phyloP scores from a whole-genome alignment of 805 yeast species.

The Diddensiella transvaalensis region DNA sequence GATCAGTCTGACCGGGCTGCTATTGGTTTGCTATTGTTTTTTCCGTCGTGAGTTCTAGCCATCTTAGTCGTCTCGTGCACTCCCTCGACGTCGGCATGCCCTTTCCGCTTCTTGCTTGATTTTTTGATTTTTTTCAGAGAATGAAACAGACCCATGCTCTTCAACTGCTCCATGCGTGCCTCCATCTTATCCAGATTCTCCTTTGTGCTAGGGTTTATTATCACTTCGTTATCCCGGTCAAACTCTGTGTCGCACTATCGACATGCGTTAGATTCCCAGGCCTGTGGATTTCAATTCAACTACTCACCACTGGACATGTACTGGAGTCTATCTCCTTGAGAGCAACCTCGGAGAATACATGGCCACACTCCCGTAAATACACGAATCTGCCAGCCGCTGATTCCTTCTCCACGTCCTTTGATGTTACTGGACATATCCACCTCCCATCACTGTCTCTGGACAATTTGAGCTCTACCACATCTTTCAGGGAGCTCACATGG shows the following conservation, averaged over 20 bases:
- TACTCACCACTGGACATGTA: slow-evolving; percentile 2
- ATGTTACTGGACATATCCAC: slow-evolving; percentile 38
- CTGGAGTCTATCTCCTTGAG: slow-evolving; percentile 15
- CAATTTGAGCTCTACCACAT: slow-evolving; percentile 41
- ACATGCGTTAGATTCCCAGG: slow-evolving; percentile 2
- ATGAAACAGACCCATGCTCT: slow-evolving; percentile 20
- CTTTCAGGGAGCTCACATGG: slow-evolving; percentile 41
- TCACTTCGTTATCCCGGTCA: slow-evolving; percentile 17
- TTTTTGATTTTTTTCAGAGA: slow-evolving; percentile 23
- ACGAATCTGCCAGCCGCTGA: slow-evolving; percentile 34
- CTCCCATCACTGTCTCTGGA: slow-evolving; percentile 19
- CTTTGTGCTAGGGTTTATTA: slow-evolving; percentile 21
- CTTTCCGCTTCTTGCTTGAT: slow-evolving; percentile 12
- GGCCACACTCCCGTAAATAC: slow-evolving; percentile 39
- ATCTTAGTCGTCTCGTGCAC: too few species aligned
- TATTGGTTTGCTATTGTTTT: neutral
- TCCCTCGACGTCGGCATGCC: too few species aligned
- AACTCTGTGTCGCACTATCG: slow-evolving; percentile 13
- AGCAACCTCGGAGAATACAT: slow-evolving; percentile 25
- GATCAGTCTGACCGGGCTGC: neutral
- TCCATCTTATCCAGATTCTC: slow-evolving; percentile 18
- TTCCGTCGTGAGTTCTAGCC: neutral
- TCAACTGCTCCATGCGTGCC: slow-evolving; percentile 18
- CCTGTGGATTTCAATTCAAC: slow-evolving; percentile 2
- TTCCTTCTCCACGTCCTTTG: slow-evolving; percentile 35